A percentile compares a stretch with the other conserved stretches of the same genome.
These are phyloP conservation scores for Calocybe indica DNA, from an alignment of 768 basidiomycete species.

Conservation along the genomic window DNA sequence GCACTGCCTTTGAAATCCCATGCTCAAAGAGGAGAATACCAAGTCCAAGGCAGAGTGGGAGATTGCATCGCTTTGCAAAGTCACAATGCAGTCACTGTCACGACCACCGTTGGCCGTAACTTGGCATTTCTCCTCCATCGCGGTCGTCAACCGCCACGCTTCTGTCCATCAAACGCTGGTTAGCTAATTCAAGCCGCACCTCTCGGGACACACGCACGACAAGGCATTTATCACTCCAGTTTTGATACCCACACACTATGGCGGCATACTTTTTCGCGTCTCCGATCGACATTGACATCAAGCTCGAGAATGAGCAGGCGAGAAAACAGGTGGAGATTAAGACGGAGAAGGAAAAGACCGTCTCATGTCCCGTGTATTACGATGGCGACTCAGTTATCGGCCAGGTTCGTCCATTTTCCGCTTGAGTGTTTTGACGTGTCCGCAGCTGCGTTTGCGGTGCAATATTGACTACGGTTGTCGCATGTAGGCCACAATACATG, in stretches of 20 bases:
- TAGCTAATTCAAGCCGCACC: too few species aligned
- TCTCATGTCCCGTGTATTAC: slow-evolving; percentile 88
- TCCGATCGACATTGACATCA: slow-evolving; percentile 88
- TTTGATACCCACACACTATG: slow-evolving; percentile 31
- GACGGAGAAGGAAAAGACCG: slow-evolving; percentile 78
- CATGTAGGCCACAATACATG: slow-evolving; percentile 71
- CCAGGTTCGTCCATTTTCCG: slow-evolving; percentile 45
- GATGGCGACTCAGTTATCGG: slow-evolving; percentile 92
- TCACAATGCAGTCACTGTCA: too few species aligned
- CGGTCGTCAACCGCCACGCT: too few species aligned
- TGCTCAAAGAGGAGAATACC: too few species aligned
- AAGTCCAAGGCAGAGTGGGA: too few species aligned
- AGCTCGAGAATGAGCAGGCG: slow-evolving; percentile 79
- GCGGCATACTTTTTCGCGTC: slow-evolving; percentile 90
- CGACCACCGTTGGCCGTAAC: too few species aligned
- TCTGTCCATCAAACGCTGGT: too few species aligned
- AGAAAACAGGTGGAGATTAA: slow-evolving; percentile 90
- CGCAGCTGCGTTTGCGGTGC: neutral
- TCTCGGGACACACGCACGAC: too few species aligned
- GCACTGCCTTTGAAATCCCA: neutral
- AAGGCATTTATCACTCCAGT: too few species aligned
- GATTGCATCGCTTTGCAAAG: too few species aligned
- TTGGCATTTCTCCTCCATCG: too few species aligned
- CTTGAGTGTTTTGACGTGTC: neutral
- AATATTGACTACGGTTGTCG: neutral